phyloP scores from a whole-genome alignment of 257 asterid species.

The Mentha longifolia region DNA sequence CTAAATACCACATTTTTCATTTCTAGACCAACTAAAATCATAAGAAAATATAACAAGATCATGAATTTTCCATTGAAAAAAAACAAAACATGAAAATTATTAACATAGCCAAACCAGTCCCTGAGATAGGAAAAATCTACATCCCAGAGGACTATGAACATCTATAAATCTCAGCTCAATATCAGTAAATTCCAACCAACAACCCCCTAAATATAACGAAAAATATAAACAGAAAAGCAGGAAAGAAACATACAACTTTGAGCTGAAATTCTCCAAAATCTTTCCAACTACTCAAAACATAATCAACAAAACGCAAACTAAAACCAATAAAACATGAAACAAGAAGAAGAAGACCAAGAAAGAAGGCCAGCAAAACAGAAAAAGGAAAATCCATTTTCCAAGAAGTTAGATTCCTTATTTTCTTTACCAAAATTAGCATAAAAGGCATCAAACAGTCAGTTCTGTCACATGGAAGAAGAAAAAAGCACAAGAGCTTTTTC shows the following conservation, averaged over 20 bases:
- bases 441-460: slow-evolving; percentile 17
- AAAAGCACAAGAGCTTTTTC: slow-evolving; percentile 29
- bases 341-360: not conserved
- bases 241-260: not conserved
- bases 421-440: slow-evolving; percentile 36
- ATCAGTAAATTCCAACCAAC: slow-evolving; percentile 12
- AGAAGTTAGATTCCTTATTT: slow-evolving; percentile 2
- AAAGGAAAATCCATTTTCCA: slow-evolving; percentile 21
- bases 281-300: slow-evolving; percentile 18
- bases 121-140: not conserved
- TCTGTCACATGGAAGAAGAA: slow-evolving; percentile 12
- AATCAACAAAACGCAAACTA: not conserved
- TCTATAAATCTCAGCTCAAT: slow-evolving; percentile 28
- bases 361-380: not conserved
- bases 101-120: slow-evolving; percentile 8
- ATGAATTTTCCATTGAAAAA: not conserved
- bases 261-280: slow-evolving; percentile 23
- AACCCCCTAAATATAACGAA: slow-evolving; percentile 2
- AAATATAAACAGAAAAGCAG: not conserved
- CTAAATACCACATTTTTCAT: slow-evolving; percentile 2
- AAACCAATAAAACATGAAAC: not conserved
- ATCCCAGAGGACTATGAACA: not conserved
- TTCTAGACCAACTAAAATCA: slow-evolving; percentile 17
- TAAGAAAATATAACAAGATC: not conserved
- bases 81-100: not conserved